phyloP scores from a whole-genome alignment of 768 basidiomycete species.

The Collybiopsis luxurians region DNA sequence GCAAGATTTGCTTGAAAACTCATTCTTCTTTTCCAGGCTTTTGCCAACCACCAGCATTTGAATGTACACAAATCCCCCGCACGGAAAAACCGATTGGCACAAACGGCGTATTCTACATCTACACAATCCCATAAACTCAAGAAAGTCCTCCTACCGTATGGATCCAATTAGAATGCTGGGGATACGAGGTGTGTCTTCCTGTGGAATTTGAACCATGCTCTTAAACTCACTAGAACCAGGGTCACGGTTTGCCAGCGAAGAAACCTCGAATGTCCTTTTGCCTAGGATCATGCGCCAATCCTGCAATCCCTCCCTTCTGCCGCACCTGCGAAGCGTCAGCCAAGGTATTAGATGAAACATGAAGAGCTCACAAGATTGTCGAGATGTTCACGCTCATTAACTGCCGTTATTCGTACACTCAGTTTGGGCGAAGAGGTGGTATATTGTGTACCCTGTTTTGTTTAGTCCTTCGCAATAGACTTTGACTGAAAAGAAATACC shows the following conservation, averaged over 20 bases:
- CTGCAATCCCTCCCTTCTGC: slow-evolving; percentile 77
- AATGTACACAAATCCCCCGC: slow-evolving; percentile 66
- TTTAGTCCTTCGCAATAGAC: background rate
- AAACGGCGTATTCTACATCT: slow-evolving; percentile 62
- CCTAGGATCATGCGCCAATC: slow-evolving; percentile 64
- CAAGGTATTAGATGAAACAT: background rate
- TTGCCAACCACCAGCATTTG: slow-evolving; percentile 71
- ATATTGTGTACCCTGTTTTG: background rate
- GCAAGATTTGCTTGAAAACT: background rate
- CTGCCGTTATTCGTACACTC: slow-evolving; percentile 43
- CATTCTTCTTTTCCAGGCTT: slow-evolving; percentile 41
- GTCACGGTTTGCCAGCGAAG: slow-evolving; percentile 38
- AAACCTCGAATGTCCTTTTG: slow-evolving; percentile 77
- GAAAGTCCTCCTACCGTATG: slow-evolving; percentile 68
- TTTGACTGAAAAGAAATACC: slow-evolving; percentile 26
- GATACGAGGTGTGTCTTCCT: background rate
- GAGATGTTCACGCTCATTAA: slow-evolving; percentile 58
- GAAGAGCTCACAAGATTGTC: slow-evolving; percentile 47
- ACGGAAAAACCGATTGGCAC: slow-evolving; percentile 62
- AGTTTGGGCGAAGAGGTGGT: slow-evolving; percentile 23
- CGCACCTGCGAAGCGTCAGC: slow-evolving; percentile 33
- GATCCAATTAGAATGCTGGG: slow-evolving; percentile 27
- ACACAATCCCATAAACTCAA: slow-evolving; percentile 67
- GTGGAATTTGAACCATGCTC: background rate
- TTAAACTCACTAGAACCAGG: background rate